phyloP scores from a whole-genome alignment of 2,329 filamentous ascomycete species.

The Paraphaeosphaeria minitans region DNA sequence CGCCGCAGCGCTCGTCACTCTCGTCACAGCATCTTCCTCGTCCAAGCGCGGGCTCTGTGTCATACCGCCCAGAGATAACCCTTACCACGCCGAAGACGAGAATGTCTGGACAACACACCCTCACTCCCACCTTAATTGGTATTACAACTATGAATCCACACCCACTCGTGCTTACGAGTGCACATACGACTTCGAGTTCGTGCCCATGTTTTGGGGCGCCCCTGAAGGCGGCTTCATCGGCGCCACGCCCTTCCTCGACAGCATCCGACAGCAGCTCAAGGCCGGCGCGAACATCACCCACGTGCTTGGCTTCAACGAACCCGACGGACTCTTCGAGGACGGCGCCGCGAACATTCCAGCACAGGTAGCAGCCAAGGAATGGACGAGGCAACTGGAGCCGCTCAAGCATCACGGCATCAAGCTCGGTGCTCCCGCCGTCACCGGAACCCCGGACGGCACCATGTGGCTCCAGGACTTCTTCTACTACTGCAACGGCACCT shows the following conservation, averaged over 20 bases:
- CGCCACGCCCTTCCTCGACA: conserved; percentile 63
- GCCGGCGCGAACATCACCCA: conserved; percentile 65
- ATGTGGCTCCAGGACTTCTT: conserved; percentile 72
- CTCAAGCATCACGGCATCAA: conserved; percentile 66
- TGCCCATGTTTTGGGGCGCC: conserved; percentile 80
- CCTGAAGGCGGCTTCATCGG: conserved; percentile 44
- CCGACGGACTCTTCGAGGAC: conserved; percentile 61
- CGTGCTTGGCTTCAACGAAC: conserved; percentile 80
- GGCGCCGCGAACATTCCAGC: conserved; percentile 70
- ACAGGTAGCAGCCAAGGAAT: conserved; percentile 66
- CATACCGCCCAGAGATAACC: conserved; percentile 52
- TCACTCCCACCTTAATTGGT: conserved; percentile 73
- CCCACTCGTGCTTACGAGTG: conserved; percentile 61
- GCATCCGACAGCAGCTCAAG: conserved; percentile 62
- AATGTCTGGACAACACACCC: conserved; percentile 63
- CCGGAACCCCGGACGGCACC: conserved; percentile 64
- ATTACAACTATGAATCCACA: conserved; percentile 74
- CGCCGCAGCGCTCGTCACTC: conserved; percentile 14
- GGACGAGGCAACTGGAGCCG: conserved; percentile 74
- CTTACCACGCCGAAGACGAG: conserved; percentile 64
- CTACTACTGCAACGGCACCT: conserved; percentile 57
- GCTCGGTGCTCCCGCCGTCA: conserved; percentile 73
- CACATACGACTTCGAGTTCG: conserved; percentile 65
- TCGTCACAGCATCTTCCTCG: conserved; percentile 44
- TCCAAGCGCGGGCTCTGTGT: conserved; percentile 76